Conservation (phyloP, 2,329 filamentous ascomycete genomes). For the Aspergillus flavus region DNA sequence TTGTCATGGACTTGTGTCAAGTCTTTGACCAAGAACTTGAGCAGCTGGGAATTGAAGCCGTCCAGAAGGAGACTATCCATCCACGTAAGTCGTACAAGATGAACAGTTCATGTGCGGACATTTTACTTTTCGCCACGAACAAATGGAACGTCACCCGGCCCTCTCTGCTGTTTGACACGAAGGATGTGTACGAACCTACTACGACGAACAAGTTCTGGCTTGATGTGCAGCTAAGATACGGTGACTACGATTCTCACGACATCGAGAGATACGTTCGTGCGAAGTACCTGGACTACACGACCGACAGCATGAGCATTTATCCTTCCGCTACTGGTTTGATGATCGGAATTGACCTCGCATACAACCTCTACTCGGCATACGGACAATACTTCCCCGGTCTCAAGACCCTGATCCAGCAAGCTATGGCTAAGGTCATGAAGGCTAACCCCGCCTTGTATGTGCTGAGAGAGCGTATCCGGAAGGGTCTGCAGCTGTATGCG, state of each 20-base stretch:
- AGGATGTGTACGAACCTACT: constrained; percentile 89
- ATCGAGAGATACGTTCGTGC: constrained; percentile 97
- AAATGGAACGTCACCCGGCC: constrained; percentile 98
- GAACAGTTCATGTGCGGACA: constrained; percentile 99
- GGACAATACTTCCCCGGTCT: constrained; percentile 98
- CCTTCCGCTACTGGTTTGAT: constrained; percentile 95
- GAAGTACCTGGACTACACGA: constrained; percentile 98
- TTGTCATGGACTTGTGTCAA: constrained; percentile 98
- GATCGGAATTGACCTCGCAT: constrained; percentile 96
- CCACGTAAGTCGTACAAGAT: constrained; percentile 99
- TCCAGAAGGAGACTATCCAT: constrained; percentile 99
- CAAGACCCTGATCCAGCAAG: constrained; percentile 93
- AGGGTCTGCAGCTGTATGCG: constrained; percentile 95
- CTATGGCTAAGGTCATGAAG: constrained; percentile 99
- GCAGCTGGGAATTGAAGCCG: constrained; percentile 91
- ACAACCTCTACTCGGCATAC: constrained; percentile 97
- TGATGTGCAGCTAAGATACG: constrained; percentile 93
- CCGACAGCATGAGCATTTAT: constrained; percentile 98
- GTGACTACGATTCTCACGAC: constrained; percentile 98
- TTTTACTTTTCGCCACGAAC: constrained; percentile 92
- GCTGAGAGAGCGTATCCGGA: constrained; percentile 93
- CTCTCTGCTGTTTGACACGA: constrained; percentile 91
- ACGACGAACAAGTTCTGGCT: constrained; percentile 99
- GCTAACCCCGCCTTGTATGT: constrained; percentile 97
- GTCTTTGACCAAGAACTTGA: constrained; percentile 98